Conservation (phyloP, 2,329 filamentous ascomycete species). For the Botryotinia calthae region DNA sequence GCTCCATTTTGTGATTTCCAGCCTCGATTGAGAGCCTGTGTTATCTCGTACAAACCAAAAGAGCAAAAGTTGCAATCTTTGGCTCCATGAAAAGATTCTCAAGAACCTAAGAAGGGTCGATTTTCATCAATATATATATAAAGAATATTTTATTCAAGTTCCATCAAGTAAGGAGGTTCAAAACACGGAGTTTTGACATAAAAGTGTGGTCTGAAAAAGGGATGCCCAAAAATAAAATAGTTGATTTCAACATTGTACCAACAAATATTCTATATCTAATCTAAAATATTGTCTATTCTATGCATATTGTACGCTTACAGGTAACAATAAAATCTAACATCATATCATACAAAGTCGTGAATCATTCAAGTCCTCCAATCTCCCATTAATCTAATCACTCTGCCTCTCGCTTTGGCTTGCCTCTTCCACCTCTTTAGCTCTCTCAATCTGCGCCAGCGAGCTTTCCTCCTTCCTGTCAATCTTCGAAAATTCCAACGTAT, state of each 20-base stretch:
- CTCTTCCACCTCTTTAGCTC: background rate
- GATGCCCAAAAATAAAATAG: no score
- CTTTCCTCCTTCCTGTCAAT: constrained; percentile 14
- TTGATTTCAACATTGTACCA: background rate
- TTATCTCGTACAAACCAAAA: no score
- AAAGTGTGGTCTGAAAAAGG: no score
- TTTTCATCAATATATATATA: no score
- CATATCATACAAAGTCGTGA: background rate
- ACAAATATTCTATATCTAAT: background rate
- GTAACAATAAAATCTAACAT: background rate
- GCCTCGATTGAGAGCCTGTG: no score
- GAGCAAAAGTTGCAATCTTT: no score
- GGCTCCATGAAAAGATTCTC: no score
- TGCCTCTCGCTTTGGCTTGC: background rate
- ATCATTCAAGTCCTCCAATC: background rate
- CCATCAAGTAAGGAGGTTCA: no score
- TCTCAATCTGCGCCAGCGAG: background rate
- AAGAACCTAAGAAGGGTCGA: no score
- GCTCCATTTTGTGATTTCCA: no score
- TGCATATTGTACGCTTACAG: background rate
- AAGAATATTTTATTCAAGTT: no score
- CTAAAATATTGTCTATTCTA: background rate
- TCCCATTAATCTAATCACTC: background rate
- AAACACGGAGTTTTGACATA: no score
- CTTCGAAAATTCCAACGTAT: constrained; percentile 29